Conservation (phyloP, 2,329 filamentous ascomycete genomes). For the Beauveria pseudobassiana region DNA sequence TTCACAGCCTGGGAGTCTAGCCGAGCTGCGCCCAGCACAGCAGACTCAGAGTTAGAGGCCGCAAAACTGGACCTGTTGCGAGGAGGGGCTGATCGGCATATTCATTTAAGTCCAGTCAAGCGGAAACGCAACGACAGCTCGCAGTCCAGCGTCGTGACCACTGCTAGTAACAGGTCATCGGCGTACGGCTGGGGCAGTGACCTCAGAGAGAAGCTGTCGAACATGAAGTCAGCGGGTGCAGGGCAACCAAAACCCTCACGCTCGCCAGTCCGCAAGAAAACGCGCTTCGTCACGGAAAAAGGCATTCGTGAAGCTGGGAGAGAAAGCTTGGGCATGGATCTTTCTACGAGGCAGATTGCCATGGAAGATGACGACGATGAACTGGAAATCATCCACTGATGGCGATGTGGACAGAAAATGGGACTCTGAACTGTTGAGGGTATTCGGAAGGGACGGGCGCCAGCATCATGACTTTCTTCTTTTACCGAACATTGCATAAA, state of each 20-base stretch:
- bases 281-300: slow-evolving; percentile 69
- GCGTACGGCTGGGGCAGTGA: slow-evolving; percentile 50
- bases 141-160: slow-evolving; percentile 23
- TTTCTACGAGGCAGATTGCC: slow-evolving; percentile 26
- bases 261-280: slow-evolving; percentile 59
- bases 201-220: slow-evolving; percentile 47
- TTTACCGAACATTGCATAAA: not conserved
- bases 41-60: slow-evolving; percentile 33
- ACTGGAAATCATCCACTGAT: slow-evolving; percentile 36
- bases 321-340: slow-evolving; percentile 59
- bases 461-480: not conserved
- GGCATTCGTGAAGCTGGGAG: slow-evolving; percentile 71
- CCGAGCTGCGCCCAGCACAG: slow-evolving; percentile 15
- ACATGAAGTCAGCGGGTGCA: slow-evolving; percentile 55
- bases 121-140: slow-evolving; percentile 51
- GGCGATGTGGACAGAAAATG: not conserved
- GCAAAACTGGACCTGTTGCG: slow-evolving; percentile 26
- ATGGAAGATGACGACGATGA: slow-evolving; percentile 40
- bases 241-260: slow-evolving; percentile 31
- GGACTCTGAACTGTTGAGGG: not conserved
- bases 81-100: slow-evolving; percentile 28
- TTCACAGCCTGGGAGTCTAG: slow-evolving; percentile 1
- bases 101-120: slow-evolving; percentile 54
- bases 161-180: slow-evolving; percentile 18
- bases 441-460: not conserved